Base-by-base conservation (phyloP, 2,329 filamentous ascomycete species). In the Exophiala oligosperma region DNA sequence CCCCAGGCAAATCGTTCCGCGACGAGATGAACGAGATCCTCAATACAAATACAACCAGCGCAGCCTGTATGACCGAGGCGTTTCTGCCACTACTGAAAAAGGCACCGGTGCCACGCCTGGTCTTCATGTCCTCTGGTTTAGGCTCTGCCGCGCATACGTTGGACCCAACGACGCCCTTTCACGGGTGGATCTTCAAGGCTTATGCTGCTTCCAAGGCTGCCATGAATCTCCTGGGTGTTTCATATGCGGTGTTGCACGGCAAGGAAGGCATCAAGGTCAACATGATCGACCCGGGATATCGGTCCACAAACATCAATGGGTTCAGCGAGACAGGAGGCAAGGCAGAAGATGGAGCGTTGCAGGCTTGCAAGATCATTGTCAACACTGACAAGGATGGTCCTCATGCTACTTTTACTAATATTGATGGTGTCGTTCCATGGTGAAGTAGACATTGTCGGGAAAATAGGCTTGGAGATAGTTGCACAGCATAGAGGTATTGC, bases 201-300 rank as follows among this genome's bases (percentile, higher is more conserved):
- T 64, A 64, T 40, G 48, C 49, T 2, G 35, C 50, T 5, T 63
- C 60, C 7, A 64, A 64, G 52, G 52, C 57, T 7, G 54, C 62
- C 1, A 55, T 61, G 50, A 63, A 64, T 35, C 56, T 61, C 60
- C n/a, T 63, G 38, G 62, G 50, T 9, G 60, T 38, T 1, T 29
- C 47, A 29, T 60, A 61, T 37, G 50, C 54, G 3, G 57, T 58
- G 29, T 37, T 63, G 47, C 50, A 56, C 5, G 54, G 52, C 23
- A 60, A 60, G 49, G 62, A 64, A n/a, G 62, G 57, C 1, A 41
- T 64, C 56, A 59, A 60, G 49, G 60, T 64, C 60, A 63, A 59
- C 50, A 47, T 57, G 54, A 29, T 61, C 40, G 37, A 54, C 49
- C 62, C 62, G 3, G 60, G 62, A 1, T 61, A 37, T 24, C 40